Evolutionary conservation across 2,329 filamentous ascomycete genomes (phyloP), one percentile per base, ranked within the genome.

Genomic region (Neocatenulostroma microsporum): DNA sequence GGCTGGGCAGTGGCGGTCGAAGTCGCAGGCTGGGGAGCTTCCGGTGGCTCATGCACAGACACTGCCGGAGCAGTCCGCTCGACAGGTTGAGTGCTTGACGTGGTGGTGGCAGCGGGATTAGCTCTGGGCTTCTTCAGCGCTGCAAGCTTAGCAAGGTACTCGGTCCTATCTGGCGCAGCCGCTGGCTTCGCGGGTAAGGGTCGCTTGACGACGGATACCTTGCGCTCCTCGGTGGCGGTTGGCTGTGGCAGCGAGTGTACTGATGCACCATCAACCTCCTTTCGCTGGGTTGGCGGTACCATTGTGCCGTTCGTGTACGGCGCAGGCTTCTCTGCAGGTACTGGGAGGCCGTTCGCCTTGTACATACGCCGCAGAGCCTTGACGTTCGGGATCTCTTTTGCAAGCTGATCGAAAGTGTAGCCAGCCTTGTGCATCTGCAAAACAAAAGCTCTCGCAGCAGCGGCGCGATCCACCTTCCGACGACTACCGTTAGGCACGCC

Each of bases 141-240:
- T 37, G 87, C 68, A 37, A 87, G 70, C 32, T 80, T 76, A 3
- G 83, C 82, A 41, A 89, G 84, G 27, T 84, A 76, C 46, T 86
- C 82, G 48, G 84, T 84, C 15, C 84, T 73, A 51, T 83, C 78
- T 45, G 82, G 33, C 18, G 47, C 41, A 8, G 37, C 32, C 13
- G 43, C 28, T 3, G 34, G 34, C 18, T 44, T 49, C 5, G 40
- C 19, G 13, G 39, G 17, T 21, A 44, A 35, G 26, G 36, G 25
- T 14, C 38, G 47, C 15, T 49, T 44, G 28, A 52, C 56, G 23
- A 54, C 26, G 4, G 43, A 42, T 24, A 30, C 20, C 13, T 39
- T 40, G 9, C 34, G 30, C 10, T 15, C 2, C 21, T 37, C 30
- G 3, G 10, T 11, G 9, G 17, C 12, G 5, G 23, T 24, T n/a